Conservation (phyloP, 2,329 filamentous ascomycete genomes). For the Phialophora expanda region DNA sequence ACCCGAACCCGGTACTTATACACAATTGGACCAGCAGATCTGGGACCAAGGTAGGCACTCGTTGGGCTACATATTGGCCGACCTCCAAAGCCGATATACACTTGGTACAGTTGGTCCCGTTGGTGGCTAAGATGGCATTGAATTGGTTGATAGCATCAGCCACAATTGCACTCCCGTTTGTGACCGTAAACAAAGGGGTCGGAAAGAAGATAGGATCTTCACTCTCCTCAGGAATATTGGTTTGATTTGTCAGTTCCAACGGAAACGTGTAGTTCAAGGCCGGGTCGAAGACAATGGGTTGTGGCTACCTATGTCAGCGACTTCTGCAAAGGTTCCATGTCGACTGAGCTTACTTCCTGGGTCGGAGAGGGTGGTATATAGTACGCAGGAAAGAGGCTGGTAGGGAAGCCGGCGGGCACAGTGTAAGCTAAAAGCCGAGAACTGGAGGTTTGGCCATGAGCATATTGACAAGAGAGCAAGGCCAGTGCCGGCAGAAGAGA, state of each 20-base stretch:
- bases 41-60: constrained; percentile 57
- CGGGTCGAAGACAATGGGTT: constrained; percentile 60
- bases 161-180: constrained; percentile 38
- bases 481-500: constrained; percentile 21
- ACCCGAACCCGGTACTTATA: constrained; percentile 54
- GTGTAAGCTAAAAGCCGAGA: constrained; percentile 31
- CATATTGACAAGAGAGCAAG: constrained; percentile 24
- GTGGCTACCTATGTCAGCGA: constrained; percentile 47
- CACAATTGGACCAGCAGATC: constrained; percentile 59
- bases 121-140: constrained; percentile 50
- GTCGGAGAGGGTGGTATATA: constrained; percentile 38
- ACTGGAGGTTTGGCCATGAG: constrained; percentile 16
- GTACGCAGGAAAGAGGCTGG: constrained; percentile 36
- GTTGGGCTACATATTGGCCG: constrained; percentile 57
- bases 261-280: constrained; percentile 61
- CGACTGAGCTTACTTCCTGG: constrained; percentile 26
- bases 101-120: constrained; percentile 56
- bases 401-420: constrained; percentile 37
- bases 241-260: constrained; percentile 60
- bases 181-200: constrained; percentile 53
- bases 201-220: constrained; percentile 60
- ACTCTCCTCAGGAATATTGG: constrained; percentile 56
- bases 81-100: constrained; percentile 59
- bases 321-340: neutral
- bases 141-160: constrained; percentile 52